Conservation (phyloP, 1,284 basidiomycete species). For the Cutaneotrichosporon sp. region DNA sequence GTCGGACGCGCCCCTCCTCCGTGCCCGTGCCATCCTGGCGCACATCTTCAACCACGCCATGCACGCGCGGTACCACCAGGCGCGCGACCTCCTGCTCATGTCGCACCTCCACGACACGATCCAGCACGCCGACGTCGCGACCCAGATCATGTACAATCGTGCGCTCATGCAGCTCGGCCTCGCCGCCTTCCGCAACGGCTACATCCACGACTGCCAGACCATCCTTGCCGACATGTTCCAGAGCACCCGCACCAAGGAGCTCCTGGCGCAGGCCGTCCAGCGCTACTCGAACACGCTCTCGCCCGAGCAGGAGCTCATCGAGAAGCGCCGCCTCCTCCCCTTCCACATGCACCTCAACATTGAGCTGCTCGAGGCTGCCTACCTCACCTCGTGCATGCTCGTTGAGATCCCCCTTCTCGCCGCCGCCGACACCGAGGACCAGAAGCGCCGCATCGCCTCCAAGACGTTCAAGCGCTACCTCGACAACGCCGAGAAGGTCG, state of each 20-base stretch:
- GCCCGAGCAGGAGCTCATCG: slow-evolving; percentile 95
- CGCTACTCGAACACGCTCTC: slow-evolving; percentile 83
- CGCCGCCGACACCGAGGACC: slow-evolving; percentile 90
- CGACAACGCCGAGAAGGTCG: slow-evolving; percentile 96
- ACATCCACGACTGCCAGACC: slow-evolving; percentile 91
- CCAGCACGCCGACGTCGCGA: slow-evolving; percentile 91
- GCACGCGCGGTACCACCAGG: slow-evolving; percentile 94
- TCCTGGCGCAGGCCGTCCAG: slow-evolving; percentile 95
- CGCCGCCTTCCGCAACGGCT: slow-evolving; percentile 92
- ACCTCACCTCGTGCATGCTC: slow-evolving; percentile 97
- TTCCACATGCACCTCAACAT: slow-evolving; percentile 99
- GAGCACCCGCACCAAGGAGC: slow-evolving; percentile 93
- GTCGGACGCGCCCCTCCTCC: slow-evolving; percentile 82
- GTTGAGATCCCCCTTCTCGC: slow-evolving; percentile 96
- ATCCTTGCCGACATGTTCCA: slow-evolving; percentile 95
- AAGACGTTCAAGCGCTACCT: slow-evolving; percentile 94
- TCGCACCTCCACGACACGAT: slow-evolving; percentile 97
- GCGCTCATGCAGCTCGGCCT: slow-evolving; percentile 96
- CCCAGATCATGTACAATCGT: slow-evolving; percentile 98
- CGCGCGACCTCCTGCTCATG: slow-evolving; percentile 98
- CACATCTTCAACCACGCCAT: slow-evolving; percentile 98
- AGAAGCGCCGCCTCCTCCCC: slow-evolving; percentile 91
- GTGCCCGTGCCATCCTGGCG: slow-evolving; percentile 94
- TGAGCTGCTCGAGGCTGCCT: slow-evolving; percentile 94
- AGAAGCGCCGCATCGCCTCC: slow-evolving; percentile 85